Conservation (phyloP, 2,329 filamentous ascomycete genomes). For the Xylogone sp. region DNA sequence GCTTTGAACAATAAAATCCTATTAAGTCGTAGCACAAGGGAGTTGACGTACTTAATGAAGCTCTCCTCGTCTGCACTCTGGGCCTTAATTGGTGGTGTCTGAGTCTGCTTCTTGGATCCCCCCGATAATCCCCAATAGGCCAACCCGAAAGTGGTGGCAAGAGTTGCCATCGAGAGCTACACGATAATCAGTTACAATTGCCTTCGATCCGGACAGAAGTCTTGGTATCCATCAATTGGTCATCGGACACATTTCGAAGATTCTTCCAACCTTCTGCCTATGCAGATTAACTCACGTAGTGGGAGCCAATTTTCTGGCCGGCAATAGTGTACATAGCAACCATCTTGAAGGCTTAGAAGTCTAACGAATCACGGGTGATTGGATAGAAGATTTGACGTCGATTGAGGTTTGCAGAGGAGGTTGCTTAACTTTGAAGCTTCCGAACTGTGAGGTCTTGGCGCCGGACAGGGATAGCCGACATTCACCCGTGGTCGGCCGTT, state of each 20-base stretch:
- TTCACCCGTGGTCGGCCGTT: not conserved
- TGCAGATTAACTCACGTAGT: slow-evolving; percentile 22
- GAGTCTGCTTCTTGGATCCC: slow-evolving; percentile 19
- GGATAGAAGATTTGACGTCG: slow-evolving; percentile 7
- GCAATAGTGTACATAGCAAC: slow-evolving; percentile 27
- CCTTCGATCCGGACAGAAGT: not conserved
- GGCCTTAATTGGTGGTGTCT: slow-evolving; percentile 30
- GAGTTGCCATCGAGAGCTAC: slow-evolving; percentile 28
- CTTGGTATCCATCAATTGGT: not conserved
- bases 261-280: not conserved
- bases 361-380: slow-evolving; percentile 5
- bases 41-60: slow-evolving; percentile 29
- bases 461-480: not conserved
- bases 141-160: slow-evolving; percentile 18
- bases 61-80: slow-evolving; percentile 29
- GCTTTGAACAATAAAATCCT: not conserved
- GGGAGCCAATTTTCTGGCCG: slow-evolving; percentile 30
- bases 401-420: slow-evolving; percentile 19
- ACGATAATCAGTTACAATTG: not conserved
- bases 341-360: slow-evolving; percentile 23
- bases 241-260: not conserved
- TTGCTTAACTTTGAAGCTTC: slow-evolving; percentile 6
- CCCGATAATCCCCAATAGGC: slow-evolving; percentile 17
- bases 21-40: not conserved
- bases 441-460: not conserved